These are phyloP conservation scores for Mycena maculata DNA, from an alignment of 768 basidiomycete species.

Conservation along the genomic window DNA sequence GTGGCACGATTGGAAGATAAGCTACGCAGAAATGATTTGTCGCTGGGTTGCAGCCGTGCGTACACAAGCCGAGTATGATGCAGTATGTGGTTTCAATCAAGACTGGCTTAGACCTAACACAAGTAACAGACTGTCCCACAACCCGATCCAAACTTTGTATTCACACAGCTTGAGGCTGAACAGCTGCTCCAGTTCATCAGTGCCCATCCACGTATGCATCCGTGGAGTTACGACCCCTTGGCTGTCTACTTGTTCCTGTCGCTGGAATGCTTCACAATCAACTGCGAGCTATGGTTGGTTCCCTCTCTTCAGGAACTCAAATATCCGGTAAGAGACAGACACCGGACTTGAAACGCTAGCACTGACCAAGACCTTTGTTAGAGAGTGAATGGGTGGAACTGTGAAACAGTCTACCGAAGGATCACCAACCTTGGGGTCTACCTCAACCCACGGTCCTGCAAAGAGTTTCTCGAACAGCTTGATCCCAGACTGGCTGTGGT, in stretches of 20 bases:
- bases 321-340: background rate
- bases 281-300: slow-evolving; percentile 4
- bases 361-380: background rate
- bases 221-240: slow-evolving; percentile 2
- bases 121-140: background rate
- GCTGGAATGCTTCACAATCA: background rate
- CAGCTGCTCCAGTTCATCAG: background rate
- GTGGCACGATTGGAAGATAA: slow-evolving; percentile 7
- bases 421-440: background rate
- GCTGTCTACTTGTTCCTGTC: slow-evolving; percentile 1
- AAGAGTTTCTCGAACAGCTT: no score
- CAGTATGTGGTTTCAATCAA: background rate
- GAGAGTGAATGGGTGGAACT: background rate
- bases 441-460: no score
- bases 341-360: no score
- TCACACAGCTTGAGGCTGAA: background rate
- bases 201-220: background rate
- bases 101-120: background rate
- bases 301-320: background rate
- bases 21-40: background rate
- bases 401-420: background rate
- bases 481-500: no score
- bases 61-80: background rate
- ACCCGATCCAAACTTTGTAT: background rate
- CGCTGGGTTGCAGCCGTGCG: background rate